Percentiles rank a stretch among this genome's conserved stretches.
Evolutionary conservation across 2,329 filamentous ascomycete species (phyloP).

Genomic region (Fusarium robinianum): DNA sequence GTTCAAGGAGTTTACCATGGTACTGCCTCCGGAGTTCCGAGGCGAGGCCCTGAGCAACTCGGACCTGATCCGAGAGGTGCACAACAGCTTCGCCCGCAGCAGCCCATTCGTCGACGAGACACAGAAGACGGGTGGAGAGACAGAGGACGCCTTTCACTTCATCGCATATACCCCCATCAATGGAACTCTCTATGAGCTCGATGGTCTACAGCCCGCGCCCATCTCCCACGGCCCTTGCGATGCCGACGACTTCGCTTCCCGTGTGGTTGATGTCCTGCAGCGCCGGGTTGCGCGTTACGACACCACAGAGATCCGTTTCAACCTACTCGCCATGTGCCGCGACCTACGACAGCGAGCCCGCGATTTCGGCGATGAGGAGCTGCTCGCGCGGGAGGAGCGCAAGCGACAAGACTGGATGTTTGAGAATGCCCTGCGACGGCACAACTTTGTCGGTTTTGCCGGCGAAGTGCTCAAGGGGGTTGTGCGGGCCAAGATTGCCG

Average conservation of each 20-base stretch:
- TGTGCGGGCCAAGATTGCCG: conserved; percentile 70
- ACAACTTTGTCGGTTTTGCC: conserved; percentile 97
- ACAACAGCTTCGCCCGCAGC: conserved; percentile 87
- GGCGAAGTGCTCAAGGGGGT: conserved; percentile 89
- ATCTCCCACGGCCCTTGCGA: conserved; percentile 83
- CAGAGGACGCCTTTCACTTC: conserved; percentile 96
- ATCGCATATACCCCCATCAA: conserved; percentile 88
- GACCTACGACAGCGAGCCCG: conserved; percentile 77
- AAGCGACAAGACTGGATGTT: conserved; percentile 89
- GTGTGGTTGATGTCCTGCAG: conserved; percentile 85
- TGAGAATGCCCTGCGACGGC: conserved; percentile 88
- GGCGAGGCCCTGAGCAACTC: conserved; percentile 65
- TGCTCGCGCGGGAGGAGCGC: conserved; percentile 76
- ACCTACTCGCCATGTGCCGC: conserved; percentile 87
- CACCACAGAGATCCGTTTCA: conserved; percentile 88
- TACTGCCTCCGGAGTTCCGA: conserved; percentile 74
- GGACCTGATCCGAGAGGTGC: conserved; percentile 74
- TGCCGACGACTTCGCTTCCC: conserved; percentile 72
- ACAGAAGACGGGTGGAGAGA: conserved; percentile 59
- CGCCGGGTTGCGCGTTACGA: conserved; percentile 85
- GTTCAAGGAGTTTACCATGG: conserved; percentile 87
- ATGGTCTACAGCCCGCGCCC: conserved; percentile 90
- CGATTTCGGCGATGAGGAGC: conserved; percentile 81
- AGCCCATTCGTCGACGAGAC: conserved; percentile 95
- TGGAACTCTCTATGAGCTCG: conserved; percentile 86